phyloP scores from a whole-genome alignment of 78 protist species.

The Trichosphaerium sp. region DNA sequence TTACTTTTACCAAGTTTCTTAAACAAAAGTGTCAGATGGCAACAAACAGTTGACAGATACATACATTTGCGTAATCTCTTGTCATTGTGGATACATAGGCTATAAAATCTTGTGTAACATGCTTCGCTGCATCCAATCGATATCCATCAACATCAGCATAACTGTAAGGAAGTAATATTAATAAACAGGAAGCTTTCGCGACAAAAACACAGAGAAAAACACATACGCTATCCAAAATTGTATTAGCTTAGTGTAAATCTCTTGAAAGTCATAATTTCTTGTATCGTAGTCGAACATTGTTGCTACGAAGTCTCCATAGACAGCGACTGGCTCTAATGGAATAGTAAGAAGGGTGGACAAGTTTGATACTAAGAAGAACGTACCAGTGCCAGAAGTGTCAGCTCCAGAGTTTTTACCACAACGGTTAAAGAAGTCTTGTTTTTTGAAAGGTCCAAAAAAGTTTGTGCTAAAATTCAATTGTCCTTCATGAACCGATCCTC shows the following conservation, averaged over 20 bases:
- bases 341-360: no score
- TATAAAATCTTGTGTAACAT: neutral
- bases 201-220: no score
- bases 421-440: neutral
- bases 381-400: neutral
- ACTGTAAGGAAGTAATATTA: neutral
- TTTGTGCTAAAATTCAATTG: neutral
- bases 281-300: no score
- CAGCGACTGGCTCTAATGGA: no score
- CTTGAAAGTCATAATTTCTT: no score
- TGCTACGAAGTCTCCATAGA: no score
- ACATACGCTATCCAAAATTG: no score
- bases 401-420: neutral
- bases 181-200: no score
- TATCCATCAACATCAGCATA: neutral
- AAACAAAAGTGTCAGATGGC: no score
- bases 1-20: neutral
- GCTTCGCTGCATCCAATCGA: neutral
- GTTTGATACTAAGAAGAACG: neutral
- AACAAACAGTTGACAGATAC: no score
- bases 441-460: neutral
- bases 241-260: no score
- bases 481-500: neutral
- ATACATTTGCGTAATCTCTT: neutral
- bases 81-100: neutral